Base-by-base conservation (phyloP, 352 stramenopile genomes). In the Vaucheria bursata region DNA sequence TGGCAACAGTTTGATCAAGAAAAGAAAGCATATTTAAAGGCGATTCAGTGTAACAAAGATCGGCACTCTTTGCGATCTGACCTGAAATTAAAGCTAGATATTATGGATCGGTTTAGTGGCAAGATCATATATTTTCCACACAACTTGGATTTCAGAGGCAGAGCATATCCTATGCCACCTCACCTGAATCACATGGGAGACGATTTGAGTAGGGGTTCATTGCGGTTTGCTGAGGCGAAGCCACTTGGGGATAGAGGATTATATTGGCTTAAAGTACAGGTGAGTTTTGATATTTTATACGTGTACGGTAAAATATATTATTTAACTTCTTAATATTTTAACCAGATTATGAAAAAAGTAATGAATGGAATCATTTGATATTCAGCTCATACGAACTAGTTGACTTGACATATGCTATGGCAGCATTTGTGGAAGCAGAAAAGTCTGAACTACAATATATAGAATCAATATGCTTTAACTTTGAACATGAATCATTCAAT, bases 131-230 rank as follows among this genome's bases (percentile, higher is more conserved):
- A 97, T 86, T 99, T 97, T 82, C 96, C 96, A 40, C 98, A 98
- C 88, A 99, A 99, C 86, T 90, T 99, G 85, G 97, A 99, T 81
- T 99, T 99, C 86, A 89, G 96, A 39, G 96, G 97, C 37, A 88
- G 97, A 65, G 96, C 96, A 73, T 98, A 99, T 83, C 95, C 97
- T 68, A 91, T 99, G 6, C 95, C 96, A 69, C 96, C 96, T 1
- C 97, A 99, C 85, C 87, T 99, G 0, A 99, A 97, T 80, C 97
- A 98, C 85, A 85, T 99, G 68, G 95, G 96, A 36, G 97, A 93
- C 12, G 97, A 99, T 88, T 85, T 99, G n/a, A 99, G 93, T 78
- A 88, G 96, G 31, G 95, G 90, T 76, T 85, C 99, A 75, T 86
- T 99, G 0, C 89, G 90, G 40, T 99, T 99, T 88, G 91, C 92